These are phyloP conservation scores for Ceratobasidium sp. DNA, from an alignment of 1,284 basidiomycete genomes.

Conservation along the genomic window DNA sequence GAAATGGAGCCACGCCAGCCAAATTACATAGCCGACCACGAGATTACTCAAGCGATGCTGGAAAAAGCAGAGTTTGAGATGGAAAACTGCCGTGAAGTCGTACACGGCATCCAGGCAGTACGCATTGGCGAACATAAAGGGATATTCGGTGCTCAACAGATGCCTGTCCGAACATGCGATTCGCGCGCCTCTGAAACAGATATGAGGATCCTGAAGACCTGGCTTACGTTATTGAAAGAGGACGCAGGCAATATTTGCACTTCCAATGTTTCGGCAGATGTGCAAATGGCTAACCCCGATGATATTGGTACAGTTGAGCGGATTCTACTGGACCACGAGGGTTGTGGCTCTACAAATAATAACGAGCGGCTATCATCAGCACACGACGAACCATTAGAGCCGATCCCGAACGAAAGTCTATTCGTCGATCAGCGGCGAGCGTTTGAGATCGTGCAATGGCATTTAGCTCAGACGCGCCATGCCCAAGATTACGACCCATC, in stretches of 20 bases:
- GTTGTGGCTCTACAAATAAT: neutral
- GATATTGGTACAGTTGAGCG: neutral
- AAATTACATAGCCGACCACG: neutral
- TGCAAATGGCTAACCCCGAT: no score
- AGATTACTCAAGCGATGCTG: neutral
- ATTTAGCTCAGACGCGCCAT: no score
- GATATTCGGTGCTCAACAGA: neutral
- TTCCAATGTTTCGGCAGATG: no score
- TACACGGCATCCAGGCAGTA: slow-evolving; percentile 10
- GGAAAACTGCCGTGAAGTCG: neutral
- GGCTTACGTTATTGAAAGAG: neutral
- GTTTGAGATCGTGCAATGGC: no score
- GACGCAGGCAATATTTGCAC: no score
- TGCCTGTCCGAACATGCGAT: neutral
- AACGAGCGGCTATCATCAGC: no score
- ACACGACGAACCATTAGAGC: neutral
- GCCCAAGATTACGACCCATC: no score
- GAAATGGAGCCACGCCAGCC: neutral
- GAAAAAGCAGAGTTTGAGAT: neutral
- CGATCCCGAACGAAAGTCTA: neutral
- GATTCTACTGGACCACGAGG: neutral
- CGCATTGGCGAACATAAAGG: neutral
- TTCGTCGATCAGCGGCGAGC: slow-evolving; percentile 25
- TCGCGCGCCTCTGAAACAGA: neutral
- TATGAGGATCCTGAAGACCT: neutral